Base-by-base conservation (phyloP, 495 filamentous ascomycete species). In the Immersiella caudata region DNA sequence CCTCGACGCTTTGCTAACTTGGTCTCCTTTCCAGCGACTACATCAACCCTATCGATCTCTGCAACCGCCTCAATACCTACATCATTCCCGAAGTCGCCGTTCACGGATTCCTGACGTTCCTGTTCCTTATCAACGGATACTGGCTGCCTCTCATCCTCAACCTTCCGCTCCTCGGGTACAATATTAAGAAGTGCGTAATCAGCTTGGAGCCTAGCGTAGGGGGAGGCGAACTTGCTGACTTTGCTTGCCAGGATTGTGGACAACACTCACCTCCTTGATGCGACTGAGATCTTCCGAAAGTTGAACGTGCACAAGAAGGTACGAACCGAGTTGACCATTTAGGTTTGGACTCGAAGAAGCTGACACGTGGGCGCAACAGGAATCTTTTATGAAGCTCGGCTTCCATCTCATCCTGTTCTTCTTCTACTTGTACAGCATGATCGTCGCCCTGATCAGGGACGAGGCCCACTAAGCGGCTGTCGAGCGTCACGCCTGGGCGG, bases 361-460 rank as follows among this genome's bases (percentile, higher is more conserved):
- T 7, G 36, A 64, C 6, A 36, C 49, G n/a, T 11, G 29, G 24
- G 12, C 18, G 62, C 46, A 25, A 12, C 65, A 97, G 94, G 96
- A 99, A 88, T 97, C 94, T 6, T 98, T 99, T 81, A 90, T 96
- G 82, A 99, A 99, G 81, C 92, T 99, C 46, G 96, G 94, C 66
- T 98, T 99, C 87, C 95, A 98, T 79, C 88, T 99, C 49, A 78
- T 98, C 82, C 96, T 99, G 91, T 99, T 99, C 87, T 99, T 99
- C 87, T 99, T 97, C 88, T 99, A 99, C 82, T 89, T 99, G 26
- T 99, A 98, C 88, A 94, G 88, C 82, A 99, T 99, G 96, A 99
- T 99, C 67, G 95, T 97, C 62, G 94, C 94, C 67, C 84, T 98
- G 62, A 99, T 99, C 85, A 89, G 90, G 73, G 96, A 99, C 78